These are phyloP conservation scores for Arachis monticola DNA, from an alignment of 331 rosid genomes.

Conservation along the genomic window DNA sequence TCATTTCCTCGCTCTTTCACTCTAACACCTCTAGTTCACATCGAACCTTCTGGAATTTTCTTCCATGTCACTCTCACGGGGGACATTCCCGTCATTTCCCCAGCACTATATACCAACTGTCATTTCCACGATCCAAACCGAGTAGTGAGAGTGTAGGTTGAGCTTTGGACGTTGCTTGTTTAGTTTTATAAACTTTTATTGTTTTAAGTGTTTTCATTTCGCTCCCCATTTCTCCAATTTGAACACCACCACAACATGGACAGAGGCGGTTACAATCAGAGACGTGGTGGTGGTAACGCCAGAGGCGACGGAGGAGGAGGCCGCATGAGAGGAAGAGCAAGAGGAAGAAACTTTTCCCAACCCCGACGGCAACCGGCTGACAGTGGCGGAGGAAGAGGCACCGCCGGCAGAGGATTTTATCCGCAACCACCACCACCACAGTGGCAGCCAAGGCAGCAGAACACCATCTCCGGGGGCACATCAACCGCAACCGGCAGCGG, in stretches of 20 bases:
- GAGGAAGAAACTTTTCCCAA: too few species aligned
- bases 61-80: neutral
- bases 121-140: too few species aligned
- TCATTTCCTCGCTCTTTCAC: neutral
- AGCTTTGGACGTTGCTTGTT: neutral
- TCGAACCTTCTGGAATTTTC: neutral
- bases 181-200: neutral
- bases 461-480: neutral
- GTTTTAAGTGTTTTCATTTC: neutral
- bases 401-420: neutral
- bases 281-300: neutral
- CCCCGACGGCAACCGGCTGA: neutral
- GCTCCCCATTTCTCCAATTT: slow-evolving; percentile 45
- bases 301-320: neutral
- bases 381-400: neutral
- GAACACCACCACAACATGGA: slow-evolving; percentile 24
- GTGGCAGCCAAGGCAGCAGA: neutral
- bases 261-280: slow-evolving; percentile 33
- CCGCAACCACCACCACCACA: neutral
- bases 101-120: too few species aligned
- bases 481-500: neutral
- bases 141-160: neutral
- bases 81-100: neutral
- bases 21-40: neutral
- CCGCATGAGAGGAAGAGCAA: too few species aligned